Base-by-base conservation (phyloP, 257 asterid species). In the Phtheirospermum japonicum region DNA sequence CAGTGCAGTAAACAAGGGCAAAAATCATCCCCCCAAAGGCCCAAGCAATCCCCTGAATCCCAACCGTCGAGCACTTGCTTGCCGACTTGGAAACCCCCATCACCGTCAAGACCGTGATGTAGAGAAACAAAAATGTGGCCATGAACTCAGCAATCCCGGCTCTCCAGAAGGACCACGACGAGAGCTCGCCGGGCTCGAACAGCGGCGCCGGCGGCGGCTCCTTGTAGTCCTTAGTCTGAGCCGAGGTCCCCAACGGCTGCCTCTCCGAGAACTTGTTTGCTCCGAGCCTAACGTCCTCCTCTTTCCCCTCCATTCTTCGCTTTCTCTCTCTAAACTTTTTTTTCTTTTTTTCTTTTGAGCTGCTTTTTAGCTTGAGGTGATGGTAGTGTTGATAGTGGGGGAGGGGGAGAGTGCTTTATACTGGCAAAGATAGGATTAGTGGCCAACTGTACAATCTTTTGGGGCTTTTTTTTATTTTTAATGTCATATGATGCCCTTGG, bases 1-100 rank as follows among this genome's bases (percentile, higher is more conserved):
- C 91, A 23, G 91, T 86, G 85, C 87, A 86, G 79, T 86, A 86
- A 32, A 86, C 95, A 7, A 86, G 95, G 61, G 95, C 91, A 43
- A 86, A 86, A 57, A 86, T 86, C 95, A 86, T 86, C 39, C 95
- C 95, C n/a, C 95, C 95, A 55, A 86, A 86, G 18, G 95, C 81
- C 95, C 95, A 86, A 40, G 92, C 95, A 39, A 86, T 83, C 20
- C 95, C 95, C 58, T 86, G 95, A 58, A 83, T 64, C n/a, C 95
- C 95, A 49, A 86, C 91, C 33, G 85, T 73, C 14, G 76, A 60
- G 32, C 95, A 86, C 76, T 86, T 86, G 73, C 66, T 76, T 0
- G 16, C 34, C 36, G 95, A 65, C 69, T 74, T 86, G 2, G 77
- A 70, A 7, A 65, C 77, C 0, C 95, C 95, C 95, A 86, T 79